Conservation (phyloP, 768 basidiomycete species). For the Leucosporidium yakuticum region DNA sequence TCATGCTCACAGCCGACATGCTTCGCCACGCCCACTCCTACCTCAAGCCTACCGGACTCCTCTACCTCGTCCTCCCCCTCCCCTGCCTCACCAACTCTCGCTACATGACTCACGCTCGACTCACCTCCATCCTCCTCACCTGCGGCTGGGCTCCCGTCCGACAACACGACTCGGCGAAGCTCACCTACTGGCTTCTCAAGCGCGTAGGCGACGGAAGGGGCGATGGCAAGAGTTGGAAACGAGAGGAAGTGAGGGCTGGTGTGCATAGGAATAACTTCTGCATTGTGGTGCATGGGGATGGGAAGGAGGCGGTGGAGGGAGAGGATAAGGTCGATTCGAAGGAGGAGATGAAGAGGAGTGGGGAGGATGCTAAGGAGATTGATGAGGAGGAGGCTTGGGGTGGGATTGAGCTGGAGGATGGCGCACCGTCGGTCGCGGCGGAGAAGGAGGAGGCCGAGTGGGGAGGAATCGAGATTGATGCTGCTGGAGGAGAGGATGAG, state of each 20-base stretch:
- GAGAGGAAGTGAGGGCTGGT: slow-evolving; percentile 26
- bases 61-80: slow-evolving; percentile 39
- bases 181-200: slow-evolving; percentile 36
- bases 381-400: slow-evolving; percentile 3
- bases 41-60: slow-evolving; percentile 32
- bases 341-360: neutral
- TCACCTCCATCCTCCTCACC: slow-evolving; percentile 24
- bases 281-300: slow-evolving; percentile 21
- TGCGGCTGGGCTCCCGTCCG: slow-evolving; percentile 27
- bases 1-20: slow-evolving; percentile 24
- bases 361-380: neutral
- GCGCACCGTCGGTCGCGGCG: neutral
- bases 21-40: slow-evolving; percentile 33
- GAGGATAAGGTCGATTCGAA: slow-evolving; percentile 1
- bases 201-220: neutral
- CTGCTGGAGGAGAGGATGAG: neutral
- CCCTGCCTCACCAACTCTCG: slow-evolving; percentile 38
- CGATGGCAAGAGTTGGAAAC: slow-evolving; percentile 32
- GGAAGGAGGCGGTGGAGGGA: neutral
- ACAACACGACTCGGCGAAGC: slow-evolving; percentile 32
- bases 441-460: neutral
- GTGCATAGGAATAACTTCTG: slow-evolving; percentile 36
- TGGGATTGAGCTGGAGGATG: neutral
- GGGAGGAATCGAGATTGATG: neutral
- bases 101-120: slow-evolving; percentile 30